Base-by-base conservation (phyloP, 805 yeast species). In the Candida ipomoeae region DNA sequence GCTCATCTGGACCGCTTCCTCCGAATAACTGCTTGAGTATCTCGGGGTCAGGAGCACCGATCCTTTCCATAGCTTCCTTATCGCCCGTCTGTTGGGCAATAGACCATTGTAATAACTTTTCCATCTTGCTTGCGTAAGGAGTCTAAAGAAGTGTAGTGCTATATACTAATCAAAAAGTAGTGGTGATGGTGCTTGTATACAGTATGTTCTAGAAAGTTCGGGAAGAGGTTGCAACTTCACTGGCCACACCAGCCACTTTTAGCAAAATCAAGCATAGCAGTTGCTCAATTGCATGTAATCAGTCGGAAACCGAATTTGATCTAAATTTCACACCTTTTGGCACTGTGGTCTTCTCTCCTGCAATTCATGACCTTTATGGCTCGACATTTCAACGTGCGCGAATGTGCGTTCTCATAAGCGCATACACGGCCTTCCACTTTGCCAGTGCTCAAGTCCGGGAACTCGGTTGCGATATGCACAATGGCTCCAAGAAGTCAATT, bases 91-190 rank as follows among this genome's bases (percentile, higher is more conserved):
- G 78, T 63, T 86, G 81, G 39, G 91, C 87, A 44, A 88, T 77
- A 5, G 97, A 90, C 99, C 99, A 92, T 59, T 90, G 88, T 55
- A 92, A 68, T 54, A 92, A 68, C 67, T 91, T 91, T 53, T 92
- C 97, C 98, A 92, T 92, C 3, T 35, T 44, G 46, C 26, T 15
- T 20, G 21, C 4, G 37, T n/a, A 14, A 21, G 8, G 33, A 15
- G 6, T 18, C 18, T 32, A 10, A 26, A 7, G 3, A 8, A 20
- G 21, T 32, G 38, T 15, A 13, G 14, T 21, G 14, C 38, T 14
- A 5, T 18, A 14, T 31, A 31, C 29, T 32, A 21, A 23, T 13
- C 20, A 43, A 36, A 29, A 36, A 23, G 29, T 10, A 23, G 36
- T 14, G 26, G 51, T 17, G 54, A 26, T 44, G 48, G 51, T 21